These are phyloP conservation scores for Cladorrhinum sp. DNA, from an alignment of 2,329 filamentous ascomycete species.

Conservation along the genomic window DNA sequence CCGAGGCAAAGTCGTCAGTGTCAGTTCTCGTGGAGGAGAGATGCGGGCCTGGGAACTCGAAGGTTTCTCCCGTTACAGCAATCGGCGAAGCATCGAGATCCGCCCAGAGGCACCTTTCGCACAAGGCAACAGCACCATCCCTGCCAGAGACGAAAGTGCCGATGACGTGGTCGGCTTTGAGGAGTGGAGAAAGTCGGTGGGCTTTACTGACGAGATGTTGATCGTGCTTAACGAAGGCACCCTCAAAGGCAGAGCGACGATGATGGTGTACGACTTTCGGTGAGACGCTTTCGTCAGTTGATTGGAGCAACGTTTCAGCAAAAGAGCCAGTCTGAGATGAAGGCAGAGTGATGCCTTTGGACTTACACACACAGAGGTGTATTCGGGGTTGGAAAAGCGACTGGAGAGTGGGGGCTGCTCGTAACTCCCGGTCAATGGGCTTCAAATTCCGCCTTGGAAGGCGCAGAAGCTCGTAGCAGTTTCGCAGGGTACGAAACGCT, in stretches of 20 bases:
- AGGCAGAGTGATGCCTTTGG: no score
- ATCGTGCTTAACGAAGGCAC: constrained; percentile 72
- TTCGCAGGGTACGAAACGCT: background rate
- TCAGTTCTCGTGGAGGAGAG: constrained; percentile 75
- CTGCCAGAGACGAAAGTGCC: constrained; percentile 17
- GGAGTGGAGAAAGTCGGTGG: constrained; percentile 64
- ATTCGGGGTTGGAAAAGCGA: no score
- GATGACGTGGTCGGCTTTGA: constrained; percentile 35
- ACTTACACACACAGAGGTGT: no score
- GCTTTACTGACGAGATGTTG: constrained; percentile 91
- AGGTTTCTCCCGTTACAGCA: constrained; percentile 48
- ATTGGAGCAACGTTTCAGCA: background rate
- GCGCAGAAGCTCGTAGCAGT: background rate
- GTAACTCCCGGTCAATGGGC: no score
- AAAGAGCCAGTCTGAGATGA: background rate
- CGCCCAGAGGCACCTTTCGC: constrained; percentile 35
- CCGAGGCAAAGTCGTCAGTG: constrained; percentile 84
- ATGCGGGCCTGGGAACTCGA: constrained; percentile 89
- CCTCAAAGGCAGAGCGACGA: constrained; percentile 55
- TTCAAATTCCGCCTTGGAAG: background rate
- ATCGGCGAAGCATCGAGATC: constrained; percentile 48
- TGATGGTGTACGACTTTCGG: constrained; percentile 87
- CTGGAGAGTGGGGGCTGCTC: no score
- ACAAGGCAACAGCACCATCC: constrained; percentile 1
- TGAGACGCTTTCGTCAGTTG: constrained; percentile 35